Conservation (phyloP, 805 yeast genomes). For the Lipomyces yamadae region DNA sequence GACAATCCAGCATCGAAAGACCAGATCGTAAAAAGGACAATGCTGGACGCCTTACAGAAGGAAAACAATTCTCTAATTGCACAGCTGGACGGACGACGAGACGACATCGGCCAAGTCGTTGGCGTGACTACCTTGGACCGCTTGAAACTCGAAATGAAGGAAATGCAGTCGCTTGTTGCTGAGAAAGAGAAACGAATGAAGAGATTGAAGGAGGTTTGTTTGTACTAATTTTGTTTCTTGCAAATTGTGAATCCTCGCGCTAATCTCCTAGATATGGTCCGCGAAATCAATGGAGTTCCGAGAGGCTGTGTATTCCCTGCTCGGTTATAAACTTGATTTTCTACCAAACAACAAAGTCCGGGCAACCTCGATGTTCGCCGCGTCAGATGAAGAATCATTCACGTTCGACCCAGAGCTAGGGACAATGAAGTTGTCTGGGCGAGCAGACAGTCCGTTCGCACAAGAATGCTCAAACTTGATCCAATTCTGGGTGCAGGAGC, state of each 20-base stretch:
- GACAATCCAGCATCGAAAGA: constrained; percentile 67
- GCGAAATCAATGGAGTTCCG: constrained; percentile 74
- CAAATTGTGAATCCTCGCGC: background rate
- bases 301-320: constrained; percentile 64
- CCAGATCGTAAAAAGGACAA: constrained; percentile 61
- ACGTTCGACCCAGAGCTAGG: constrained; percentile 62
- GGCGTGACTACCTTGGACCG: constrained; percentile 71
- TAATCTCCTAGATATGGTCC: constrained; percentile 55
- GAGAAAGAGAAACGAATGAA: constrained; percentile 57
- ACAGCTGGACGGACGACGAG: constrained; percentile 32
- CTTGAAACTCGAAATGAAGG: constrained; percentile 57
- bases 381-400: constrained; percentile 52
- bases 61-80: constrained; percentile 65
- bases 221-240: constrained; percentile 43
- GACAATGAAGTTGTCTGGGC: constrained; percentile 56
- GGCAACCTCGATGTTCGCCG: constrained; percentile 54
- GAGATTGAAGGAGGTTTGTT: constrained; percentile 48
- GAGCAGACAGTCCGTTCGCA: constrained; percentile 44
- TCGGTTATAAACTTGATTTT: constrained; percentile 78
- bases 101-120: constrained; percentile 46
- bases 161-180: constrained; percentile 54
- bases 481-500: constrained; percentile 68
- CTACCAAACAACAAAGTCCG: constrained; percentile 61
- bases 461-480: constrained; percentile 57
- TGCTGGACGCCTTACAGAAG: constrained; percentile 55